A percentile compares a stretch with the other conserved stretches of the same genome.
Conservation (phyloP, 495 filamentous ascomycete genomes). For the Aspergillus nidulans region DNA sequence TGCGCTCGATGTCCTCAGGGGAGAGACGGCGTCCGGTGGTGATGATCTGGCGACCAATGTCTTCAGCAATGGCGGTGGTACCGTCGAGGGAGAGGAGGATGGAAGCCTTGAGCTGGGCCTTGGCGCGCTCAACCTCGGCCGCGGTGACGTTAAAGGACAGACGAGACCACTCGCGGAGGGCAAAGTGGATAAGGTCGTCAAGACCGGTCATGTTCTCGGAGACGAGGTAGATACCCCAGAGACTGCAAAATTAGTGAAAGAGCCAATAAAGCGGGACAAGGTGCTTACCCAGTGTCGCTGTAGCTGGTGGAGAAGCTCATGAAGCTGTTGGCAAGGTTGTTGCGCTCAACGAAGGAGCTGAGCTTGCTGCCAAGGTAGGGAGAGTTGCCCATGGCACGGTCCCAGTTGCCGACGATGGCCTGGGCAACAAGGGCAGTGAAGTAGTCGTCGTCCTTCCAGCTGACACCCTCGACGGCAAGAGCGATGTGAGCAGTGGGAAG, state of each 20-base stretch:
- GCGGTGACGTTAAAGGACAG: constrained; percentile 80
- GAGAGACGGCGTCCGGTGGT: constrained; percentile 88
- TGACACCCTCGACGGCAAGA: constrained; percentile 97
- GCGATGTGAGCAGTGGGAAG: constrained; percentile 95
- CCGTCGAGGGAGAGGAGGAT: constrained; percentile 95
- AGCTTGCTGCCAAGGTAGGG: constrained; percentile 97
- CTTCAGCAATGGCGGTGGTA: constrained; percentile 94
- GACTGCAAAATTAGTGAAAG: constrained; percentile 47
- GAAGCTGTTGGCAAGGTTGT: constrained; percentile 96
- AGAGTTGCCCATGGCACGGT: constrained; percentile 96
- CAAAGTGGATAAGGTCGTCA: constrained; percentile 96
- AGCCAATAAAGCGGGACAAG: constrained; percentile 1
- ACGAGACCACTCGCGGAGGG: constrained; percentile 95
- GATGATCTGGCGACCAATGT: constrained; percentile 97
- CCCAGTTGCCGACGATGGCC: constrained; percentile 99
- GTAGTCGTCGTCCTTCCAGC: constrained; percentile 98
- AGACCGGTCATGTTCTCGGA: constrained; percentile 80
- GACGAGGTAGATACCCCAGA: constrained; percentile 99
- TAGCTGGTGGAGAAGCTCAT: constrained; percentile 99
- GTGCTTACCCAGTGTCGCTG: constrained; percentile 91
- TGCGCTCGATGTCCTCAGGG: constrained; percentile 89
- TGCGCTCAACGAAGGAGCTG: constrained; percentile 83
- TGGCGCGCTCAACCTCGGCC: constrained; percentile 94
- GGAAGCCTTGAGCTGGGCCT: constrained; percentile 98
- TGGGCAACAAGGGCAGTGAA: constrained; percentile 97